A percentile compares a stretch with the other conserved stretches of the same genome.
phyloP scores from a whole-genome alignment of 1,139 yeast genomes.

The Yamadazyma atmosphaerica region DNA sequence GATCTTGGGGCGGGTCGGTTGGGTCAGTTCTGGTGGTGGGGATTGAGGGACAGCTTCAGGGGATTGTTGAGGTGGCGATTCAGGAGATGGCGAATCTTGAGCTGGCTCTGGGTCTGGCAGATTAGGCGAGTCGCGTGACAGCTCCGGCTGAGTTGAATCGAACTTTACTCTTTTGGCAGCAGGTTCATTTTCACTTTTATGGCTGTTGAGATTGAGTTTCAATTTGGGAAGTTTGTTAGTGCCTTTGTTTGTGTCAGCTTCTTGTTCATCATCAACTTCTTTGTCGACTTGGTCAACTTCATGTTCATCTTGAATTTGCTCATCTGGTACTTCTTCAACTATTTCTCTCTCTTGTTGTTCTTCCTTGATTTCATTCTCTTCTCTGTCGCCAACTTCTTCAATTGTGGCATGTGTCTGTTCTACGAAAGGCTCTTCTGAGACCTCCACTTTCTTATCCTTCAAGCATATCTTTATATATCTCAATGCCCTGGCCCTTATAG shows the following conservation, averaged over 20 bases:
- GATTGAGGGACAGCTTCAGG: no score
- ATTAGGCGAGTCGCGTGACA: no score
- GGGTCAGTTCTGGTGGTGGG: no score
- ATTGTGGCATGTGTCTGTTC: no score
- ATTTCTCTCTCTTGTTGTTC: no score
- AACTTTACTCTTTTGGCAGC: slow-evolving; percentile 1
- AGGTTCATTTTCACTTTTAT: background rate
- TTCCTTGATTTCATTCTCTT: no score
- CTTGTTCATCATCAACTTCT: slow-evolving; percentile 4
- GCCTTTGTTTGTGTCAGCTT: background rate
- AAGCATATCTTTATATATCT: slow-evolving; percentile 32
- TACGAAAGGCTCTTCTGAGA: slow-evolving; percentile 5
- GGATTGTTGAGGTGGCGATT: background rate
- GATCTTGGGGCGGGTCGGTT: slow-evolving; percentile 8
- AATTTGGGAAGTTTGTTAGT: background rate
- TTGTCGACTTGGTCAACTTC: background rate
- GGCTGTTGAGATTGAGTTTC: background rate
- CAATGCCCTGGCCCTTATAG: slow-evolving; percentile 4
- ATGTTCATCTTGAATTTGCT: background rate
- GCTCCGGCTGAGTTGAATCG: no score
- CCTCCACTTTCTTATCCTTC: slow-evolving; percentile 19
- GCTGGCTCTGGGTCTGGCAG: background rate
- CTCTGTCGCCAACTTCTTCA: no score
- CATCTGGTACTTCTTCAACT: no score
- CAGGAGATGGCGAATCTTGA: slow-evolving; percentile 1